Evolutionary conservation across 2,329 filamentous ascomycete species (phyloP), one percentile per base, ranked within the genome.

Genomic region (Amauroascus niger): DNA sequence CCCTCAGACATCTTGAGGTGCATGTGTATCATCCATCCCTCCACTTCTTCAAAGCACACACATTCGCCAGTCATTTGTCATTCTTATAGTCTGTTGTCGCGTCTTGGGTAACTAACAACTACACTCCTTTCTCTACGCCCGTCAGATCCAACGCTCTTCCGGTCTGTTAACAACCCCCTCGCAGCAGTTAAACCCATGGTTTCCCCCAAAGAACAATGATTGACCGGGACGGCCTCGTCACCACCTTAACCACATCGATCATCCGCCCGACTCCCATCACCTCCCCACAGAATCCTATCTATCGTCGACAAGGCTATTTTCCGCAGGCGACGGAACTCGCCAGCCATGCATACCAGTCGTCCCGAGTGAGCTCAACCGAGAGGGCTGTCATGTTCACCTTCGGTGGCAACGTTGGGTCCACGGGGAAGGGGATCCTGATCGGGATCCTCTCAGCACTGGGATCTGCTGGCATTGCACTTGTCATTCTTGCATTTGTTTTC

Each of bases 361-460:
- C 43, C 43, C 49, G 33, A 16, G 22, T 26, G 35, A 35, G 43
- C n/a, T 14, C 49, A 16, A 41, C 50, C 24, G 22, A 57, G 44
- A 44, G 45, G 39, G 26, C 39, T 49, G 43, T 43, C 53, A 57
- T 58, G 60, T 24, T 60, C 63, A 57, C 62, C 58, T 56, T 66
- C 61, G 54, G 73, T 66, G 66, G 63, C 65, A 69, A 71, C 52
- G 65, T 70, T 60, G 76, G 75, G 52, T 80, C 79, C 35, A 81
- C 80, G 52, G 81, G 80, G 55, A 83, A 81, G 67, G 91, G 91
- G 69, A 87, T 97, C 64, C 79, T 97, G 70, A 97, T 98, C 68
- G 93, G 91, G 61, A 83, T 98, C 66, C 78, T 96, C 58, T 95
- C 90, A 37, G 94, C 91, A 13, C 91, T 97, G 71, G 91, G 89